phyloP scores from a whole-genome alignment of 1,284 basidiomycete genomes.

The Ceratobasidium sp. region DNA sequence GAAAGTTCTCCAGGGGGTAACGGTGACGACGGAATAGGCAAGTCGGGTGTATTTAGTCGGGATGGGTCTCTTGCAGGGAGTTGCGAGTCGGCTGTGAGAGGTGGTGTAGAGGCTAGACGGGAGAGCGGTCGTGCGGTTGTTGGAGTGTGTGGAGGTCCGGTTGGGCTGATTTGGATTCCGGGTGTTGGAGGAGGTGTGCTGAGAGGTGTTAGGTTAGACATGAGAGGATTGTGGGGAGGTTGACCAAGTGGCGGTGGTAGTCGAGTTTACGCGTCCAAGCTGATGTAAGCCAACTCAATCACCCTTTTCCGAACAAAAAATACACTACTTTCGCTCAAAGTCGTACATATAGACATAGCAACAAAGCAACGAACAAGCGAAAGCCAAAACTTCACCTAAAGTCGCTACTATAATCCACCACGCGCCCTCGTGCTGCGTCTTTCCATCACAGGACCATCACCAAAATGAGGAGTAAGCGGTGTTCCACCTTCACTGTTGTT shows the following conservation, averaged over 20 bases:
- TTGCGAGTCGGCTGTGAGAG: slow-evolving; percentile 35
- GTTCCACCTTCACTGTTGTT: slow-evolving; percentile 36
- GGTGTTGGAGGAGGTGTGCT: slow-evolving; percentile 36
- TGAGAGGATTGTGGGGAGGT: not conserved
- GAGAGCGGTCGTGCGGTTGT: slow-evolving; percentile 35
- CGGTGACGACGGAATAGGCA: slow-evolving; percentile 14
- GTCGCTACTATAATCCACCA: slow-evolving; percentile 2
- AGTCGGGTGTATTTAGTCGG: slow-evolving; percentile 17
- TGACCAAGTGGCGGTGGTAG: slow-evolving; percentile 28
- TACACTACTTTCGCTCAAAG: not conserved
- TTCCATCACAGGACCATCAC: slow-evolving; percentile 32
- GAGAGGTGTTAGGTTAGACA: slow-evolving; percentile 31
- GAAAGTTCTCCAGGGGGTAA: slow-evolving; percentile 19
- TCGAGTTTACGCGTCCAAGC: not conserved
- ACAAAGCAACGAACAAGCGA: not conserved
- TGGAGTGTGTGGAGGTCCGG: slow-evolving; percentile 6
- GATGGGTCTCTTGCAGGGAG: not conserved
- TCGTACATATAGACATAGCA: not conserved
- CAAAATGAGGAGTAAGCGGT: slow-evolving; percentile 25
- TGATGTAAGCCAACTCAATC: slow-evolving; percentile 15
- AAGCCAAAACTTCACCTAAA: not conserved
- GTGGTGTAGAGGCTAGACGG: slow-evolving; percentile 29
- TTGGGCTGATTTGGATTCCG: not conserved
- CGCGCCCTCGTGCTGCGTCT: slow-evolving; percentile 21
- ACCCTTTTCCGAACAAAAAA: too few species aligned